phyloP scores from a whole-genome alignment of 345 rosid species.

The Eutrema heterophyllum region DNA sequence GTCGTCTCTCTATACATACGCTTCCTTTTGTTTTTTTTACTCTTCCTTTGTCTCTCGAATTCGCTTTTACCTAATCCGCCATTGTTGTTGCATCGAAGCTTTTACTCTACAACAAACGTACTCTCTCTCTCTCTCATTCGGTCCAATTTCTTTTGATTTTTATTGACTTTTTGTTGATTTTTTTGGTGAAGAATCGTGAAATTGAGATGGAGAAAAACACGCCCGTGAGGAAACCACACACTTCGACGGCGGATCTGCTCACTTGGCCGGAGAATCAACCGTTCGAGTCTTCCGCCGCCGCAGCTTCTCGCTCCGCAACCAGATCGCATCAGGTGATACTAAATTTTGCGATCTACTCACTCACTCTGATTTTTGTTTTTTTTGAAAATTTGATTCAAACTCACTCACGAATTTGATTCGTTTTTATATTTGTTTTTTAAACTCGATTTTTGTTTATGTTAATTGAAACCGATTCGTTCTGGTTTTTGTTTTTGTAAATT shows the following conservation, averaged over 20 bases:
- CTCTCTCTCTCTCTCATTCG: not conserved
- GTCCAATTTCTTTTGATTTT: not conserved
- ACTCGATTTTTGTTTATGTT: too few relatives aligned
- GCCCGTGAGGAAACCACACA: constrained; percentile 53
- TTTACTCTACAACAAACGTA: not conserved
- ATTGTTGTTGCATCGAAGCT: not conserved
- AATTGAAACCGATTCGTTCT: too few relatives aligned
- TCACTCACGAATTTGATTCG: too few relatives aligned
- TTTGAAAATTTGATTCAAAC: too few relatives aligned
- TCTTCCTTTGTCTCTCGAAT: not conserved
- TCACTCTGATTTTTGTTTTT: not conserved
- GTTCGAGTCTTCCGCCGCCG: constrained; percentile 33
- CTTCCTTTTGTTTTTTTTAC: constrained; percentile 13
- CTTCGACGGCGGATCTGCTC: constrained; percentile 80
- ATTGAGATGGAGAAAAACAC: constrained; percentile 39
- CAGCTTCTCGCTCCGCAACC: constrained; percentile 46
- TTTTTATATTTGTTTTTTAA: too few relatives aligned
- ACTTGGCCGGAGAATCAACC: constrained; percentile 70
- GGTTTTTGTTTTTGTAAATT: not conserved
- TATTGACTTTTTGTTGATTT: not conserved
- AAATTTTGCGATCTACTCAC: not conserved
- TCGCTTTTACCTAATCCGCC: not conserved
- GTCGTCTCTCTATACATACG: constrained; percentile 10
- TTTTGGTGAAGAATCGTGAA: not conserved
- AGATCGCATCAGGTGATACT: constrained; percentile 56